Base-by-base conservation (phyloP, 306 rosid species). In the Malus asiatica region DNA sequence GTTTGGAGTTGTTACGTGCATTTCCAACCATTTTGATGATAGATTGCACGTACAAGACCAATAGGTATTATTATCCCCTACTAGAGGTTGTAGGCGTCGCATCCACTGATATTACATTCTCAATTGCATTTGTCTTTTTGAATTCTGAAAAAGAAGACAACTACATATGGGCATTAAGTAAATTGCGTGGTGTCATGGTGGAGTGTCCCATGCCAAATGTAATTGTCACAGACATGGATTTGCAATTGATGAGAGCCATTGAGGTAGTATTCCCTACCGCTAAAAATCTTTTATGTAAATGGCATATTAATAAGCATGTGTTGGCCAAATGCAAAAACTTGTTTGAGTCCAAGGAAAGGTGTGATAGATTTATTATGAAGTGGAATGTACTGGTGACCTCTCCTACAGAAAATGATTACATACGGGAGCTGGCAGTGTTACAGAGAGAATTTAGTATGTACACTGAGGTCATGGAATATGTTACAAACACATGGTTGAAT, bases 341-440 rank as follows among this genome's bases (percentile, higher is more conserved):
- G n/a, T 72, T 72, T 35, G 66, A 72, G 66, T 72, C 76, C 52
- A 72, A 72, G 76, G 76, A 57, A 13, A 72, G 23, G 66, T 72
- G 76, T 48, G 76, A 72, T 55, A 55, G 33, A 44, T 72, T 72
- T 72, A 57, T 72, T 8, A 57, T 57, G 52, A 72, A 72, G 76
- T 72, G 76, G 76, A 72, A 72, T 35, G 33, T 72, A 3, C 66
- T 72, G 14, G 76, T 72, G 33, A 33, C 9, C 20, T 55, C 76
- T 33, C 52, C 66, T 55, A 72, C 76, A 2, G 52, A 55, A 72
- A 44, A 35, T 33, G 76, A 72, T 11, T 72, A 55, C 4, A 8
- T 33, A n/a, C 66, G 19, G 62, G 65, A 20, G n/a, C 51, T 71
- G 51, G 64, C 75, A 20, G 66, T 33, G 65, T 38, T 71, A 33